These are phyloP conservation scores for Hemisphaericaspora nanyangensis DNA, from an alignment of 805 yeast species.

Conservation along the genomic window DNA sequence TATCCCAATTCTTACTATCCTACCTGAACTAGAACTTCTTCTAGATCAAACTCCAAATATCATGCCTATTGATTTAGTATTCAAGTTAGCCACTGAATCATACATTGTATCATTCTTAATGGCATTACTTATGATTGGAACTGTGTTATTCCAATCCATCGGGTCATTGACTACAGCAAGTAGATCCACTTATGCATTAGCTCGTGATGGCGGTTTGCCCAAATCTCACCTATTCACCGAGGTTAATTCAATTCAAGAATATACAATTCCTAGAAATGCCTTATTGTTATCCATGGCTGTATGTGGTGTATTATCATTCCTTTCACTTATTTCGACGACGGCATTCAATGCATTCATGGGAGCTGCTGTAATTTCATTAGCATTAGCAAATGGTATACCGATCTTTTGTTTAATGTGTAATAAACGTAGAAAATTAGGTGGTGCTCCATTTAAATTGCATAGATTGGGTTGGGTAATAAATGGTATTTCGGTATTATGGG, in stretches of 20 bases:
- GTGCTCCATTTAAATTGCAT: conserved; percentile 63
- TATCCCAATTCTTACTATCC: conserved; percentile 64
- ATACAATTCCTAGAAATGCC: conserved; percentile 68
- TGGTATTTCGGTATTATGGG: conserved; percentile 56
- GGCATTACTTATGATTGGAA: conserved; percentile 62
- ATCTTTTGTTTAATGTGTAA: conserved; percentile 58
- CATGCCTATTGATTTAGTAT: conserved; percentile 75
- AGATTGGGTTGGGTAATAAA: conserved; percentile 65
- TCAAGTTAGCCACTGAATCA: conserved; percentile 67
- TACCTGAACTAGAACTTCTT: conserved; percentile 59
- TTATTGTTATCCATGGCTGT: conserved; percentile 60
- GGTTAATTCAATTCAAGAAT: conserved; percentile 54
- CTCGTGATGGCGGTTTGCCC: conserved; percentile 81
- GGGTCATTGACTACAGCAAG: conserved; percentile 81
- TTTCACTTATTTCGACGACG: conserved; percentile 65
- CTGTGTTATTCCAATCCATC: conserved; percentile 70
- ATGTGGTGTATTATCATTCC: conserved; percentile 54
- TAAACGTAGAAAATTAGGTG: conserved; percentile 57
- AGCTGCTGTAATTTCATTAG: conserved; percentile 70
- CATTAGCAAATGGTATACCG: conserved; percentile 76
- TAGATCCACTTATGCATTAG: conserved; percentile 76
- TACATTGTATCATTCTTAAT: conserved; percentile 65
- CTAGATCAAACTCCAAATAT: conserved; percentile 60
- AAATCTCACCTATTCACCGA: conserved; percentile 59
- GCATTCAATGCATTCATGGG: conserved; percentile 85